Conservation (phyloP, 768 basidiomycete genomes). For the Mycena metata region DNA sequence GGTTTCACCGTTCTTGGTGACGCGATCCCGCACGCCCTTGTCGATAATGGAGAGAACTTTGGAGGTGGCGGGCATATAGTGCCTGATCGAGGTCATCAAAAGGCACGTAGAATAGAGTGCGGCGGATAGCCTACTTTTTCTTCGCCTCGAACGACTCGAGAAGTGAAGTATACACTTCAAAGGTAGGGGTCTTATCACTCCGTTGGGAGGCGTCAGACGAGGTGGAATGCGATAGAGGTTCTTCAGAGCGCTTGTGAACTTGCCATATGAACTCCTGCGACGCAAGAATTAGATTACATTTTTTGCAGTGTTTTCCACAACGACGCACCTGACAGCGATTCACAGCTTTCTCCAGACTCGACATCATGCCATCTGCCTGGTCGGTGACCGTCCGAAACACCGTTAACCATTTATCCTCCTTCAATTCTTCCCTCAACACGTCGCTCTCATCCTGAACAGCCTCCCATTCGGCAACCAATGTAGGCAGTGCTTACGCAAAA, state of each 20-base stretch:
- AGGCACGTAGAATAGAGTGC: constrained; percentile 16
- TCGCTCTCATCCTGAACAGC: constrained; percentile 84
- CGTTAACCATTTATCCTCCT: constrained; percentile 97
- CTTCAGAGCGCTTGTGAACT: constrained; percentile 70
- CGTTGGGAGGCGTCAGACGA: constrained; percentile 62
- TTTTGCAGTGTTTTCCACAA: constrained; percentile 1
- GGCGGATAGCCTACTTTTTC: constrained; percentile 75
- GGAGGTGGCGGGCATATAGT: constrained; percentile 94
- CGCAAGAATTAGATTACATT: constrained; percentile 27
- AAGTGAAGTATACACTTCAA: constrained; percentile 76
- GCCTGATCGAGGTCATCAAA: constrained; percentile 60
- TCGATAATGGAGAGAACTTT: constrained; percentile 95
- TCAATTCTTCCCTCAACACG: constrained; percentile 89
- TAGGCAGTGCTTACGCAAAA: constrained; percentile 82
- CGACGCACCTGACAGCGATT: constrained; percentile 85
- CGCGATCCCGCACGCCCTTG: constrained; percentile 92
- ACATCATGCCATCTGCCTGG: constrained; percentile 99
- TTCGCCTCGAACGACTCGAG: constrained; percentile 87
- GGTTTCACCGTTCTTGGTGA: constrained; percentile 97
- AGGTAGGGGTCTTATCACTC: constrained; percentile 65
- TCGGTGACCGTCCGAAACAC: constrained; percentile 95
- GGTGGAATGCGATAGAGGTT: constrained; percentile 59
- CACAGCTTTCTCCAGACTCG: constrained; percentile 92
- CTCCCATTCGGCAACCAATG: constrained; percentile 85
- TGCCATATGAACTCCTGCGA: constrained; percentile 88